Evolutionary conservation across 192 early-diverging fungal species (phyloP), one percentile per base, ranked within the genome.

Genomic region (Umbelopsis isabellina): DNA sequence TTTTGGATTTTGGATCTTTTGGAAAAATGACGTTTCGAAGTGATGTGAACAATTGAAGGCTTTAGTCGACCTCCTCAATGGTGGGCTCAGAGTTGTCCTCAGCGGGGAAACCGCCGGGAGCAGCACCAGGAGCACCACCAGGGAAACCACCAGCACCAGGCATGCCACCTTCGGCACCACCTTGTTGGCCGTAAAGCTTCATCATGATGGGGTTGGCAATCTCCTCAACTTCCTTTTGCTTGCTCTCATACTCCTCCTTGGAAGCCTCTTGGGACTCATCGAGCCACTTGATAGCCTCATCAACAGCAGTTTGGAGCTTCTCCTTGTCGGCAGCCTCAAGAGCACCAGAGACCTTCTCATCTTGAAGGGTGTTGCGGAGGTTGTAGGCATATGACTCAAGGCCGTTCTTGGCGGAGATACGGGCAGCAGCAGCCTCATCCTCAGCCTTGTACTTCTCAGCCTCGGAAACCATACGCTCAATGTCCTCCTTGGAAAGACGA

Each of bases 321-420:
- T 85, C 83, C 93, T 97, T 99, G 82, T 98, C 95, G 68, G 79
- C 91, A 48, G 76, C 92, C 25, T 90, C 83, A 69, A 99, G 81
- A 86, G 94, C 91, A 84, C 79, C 86, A 51, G 86, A 70, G n/a
- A 90, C 74, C 77, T 91, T 89, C 67, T 90, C 90, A 72, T 92
- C 90, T 58, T 68, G 55, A 73, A 95, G 67, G 25, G 93, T 90
- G 91, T 96, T 99, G 84, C 94, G 92, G 73, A 99, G 91, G 89
- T 95, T 96, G 89, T 97, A 99, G 66, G 96, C 91, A 79, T 98
- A 99, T 55, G 91, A 91, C 88, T 99, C 97, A 51, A 99, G 90
- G 70, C 88, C 93, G 89, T 97, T 99, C 85, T 92, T 94, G 77
- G 97, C 90, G 50, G 87, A 72, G 77, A 99, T 91, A 79, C 94